Evolutionary conservation across 2,329 filamentous ascomycete species (phyloP), one percentile per base, ranked within the genome.

Genomic region (Colletotrichum sublineola): DNA sequence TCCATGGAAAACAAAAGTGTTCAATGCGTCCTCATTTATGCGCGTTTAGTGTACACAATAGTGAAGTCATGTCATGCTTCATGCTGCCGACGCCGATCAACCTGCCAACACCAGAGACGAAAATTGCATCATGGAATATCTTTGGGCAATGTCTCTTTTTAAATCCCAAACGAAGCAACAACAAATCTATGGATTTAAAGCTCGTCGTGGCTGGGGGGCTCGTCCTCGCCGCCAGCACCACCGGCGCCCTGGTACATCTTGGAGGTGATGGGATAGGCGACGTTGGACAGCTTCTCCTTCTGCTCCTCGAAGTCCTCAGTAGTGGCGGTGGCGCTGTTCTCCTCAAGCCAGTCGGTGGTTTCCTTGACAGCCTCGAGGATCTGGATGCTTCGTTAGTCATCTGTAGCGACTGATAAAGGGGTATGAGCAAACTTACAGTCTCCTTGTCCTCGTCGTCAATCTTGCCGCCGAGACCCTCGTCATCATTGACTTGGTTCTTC

Each of bases 361-460:
- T 99, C 96, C 93, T 98, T 98, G 86, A 99, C 91, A 75, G 96
- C 96, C 77, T 98, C 95, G 76, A 97, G 86, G 78, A 99, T 91
- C 90, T 92, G 65, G 40, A 65, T 72, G 3, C 20, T 3, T 20
- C 5, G 53, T 73, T 65, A 73, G 63, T 20, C 5, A 20, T 52
- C n/a, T 33, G 57, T 11, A 40, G 7, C 1, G 2, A 11, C 15
- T 24, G 42, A 52, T 65, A 67, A 77, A 86, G 56, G 20, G 61
- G 29, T 15, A 40, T 36, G 53, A 36, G 56, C 68, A 57, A 82
- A 86, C 90, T 90, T 87, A 92, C 91, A 79, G 94, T 92, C 86
- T 98, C 95, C 93, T 98, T 98, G 86, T 99, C 96, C 79, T 98
- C 96, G 67, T 97, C 96, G 75, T 96, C 94, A 80, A 99, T 96